Evolutionary conservation across 2,329 filamentous ascomycete genomes (phyloP).

Genomic region (Aspergillus persii): DNA sequence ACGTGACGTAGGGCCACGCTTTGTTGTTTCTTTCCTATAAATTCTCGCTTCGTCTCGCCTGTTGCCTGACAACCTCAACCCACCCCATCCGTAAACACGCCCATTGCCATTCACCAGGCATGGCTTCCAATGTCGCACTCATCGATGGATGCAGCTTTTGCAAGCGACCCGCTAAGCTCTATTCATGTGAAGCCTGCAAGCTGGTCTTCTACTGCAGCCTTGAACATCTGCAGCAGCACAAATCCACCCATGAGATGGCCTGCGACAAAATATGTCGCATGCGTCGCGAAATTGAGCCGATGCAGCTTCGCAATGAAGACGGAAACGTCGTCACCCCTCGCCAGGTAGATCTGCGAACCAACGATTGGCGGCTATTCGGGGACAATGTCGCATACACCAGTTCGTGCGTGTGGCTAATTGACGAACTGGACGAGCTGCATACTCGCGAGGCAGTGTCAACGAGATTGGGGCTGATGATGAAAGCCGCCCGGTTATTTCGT

Average conservation of each 20-base stretch:
- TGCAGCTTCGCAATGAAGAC: not conserved
- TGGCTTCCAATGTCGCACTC: not conserved
- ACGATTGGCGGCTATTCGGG: not conserved
- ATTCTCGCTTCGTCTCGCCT: no score
- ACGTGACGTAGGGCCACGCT: no score
- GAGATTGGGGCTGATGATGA: not conserved
- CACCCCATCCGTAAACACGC: no score
- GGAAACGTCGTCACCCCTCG: not conserved
- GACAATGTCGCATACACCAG: not conserved
- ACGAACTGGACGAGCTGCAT: not conserved
- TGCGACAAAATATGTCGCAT: not conserved
- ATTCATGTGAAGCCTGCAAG: not conserved
- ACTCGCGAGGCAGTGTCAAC: not conserved
- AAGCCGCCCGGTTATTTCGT: not conserved
- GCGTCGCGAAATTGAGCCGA: not conserved
- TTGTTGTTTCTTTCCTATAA: no score
- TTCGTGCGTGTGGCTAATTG: not conserved
- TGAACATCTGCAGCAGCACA: not conserved
- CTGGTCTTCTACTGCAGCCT: not conserved
- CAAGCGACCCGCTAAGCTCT: not conserved
- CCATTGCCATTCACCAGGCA: not conserved
- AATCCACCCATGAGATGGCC: not conserved
- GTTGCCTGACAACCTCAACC: no score
- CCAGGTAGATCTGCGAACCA: not conserved
- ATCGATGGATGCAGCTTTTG: not conserved